Evolutionary conservation across 306 rosid species (phyloP).

Genomic region (Rosa persica): DNA sequence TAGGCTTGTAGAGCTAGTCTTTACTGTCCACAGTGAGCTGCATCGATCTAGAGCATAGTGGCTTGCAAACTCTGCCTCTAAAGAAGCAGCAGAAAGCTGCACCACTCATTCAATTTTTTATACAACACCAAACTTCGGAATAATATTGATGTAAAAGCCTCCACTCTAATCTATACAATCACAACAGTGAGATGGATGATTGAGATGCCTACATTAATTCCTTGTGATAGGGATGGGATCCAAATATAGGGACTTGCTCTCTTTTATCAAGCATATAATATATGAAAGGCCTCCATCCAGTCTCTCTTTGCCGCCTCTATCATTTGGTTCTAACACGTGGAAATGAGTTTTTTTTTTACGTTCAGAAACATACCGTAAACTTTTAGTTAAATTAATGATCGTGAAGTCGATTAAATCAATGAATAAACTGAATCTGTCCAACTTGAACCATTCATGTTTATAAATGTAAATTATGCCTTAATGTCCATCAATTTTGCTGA

Average conservation of each 20-base stretch:
- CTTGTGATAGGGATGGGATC: not conserved
- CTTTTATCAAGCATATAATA: not conserved
- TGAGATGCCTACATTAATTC: slow-evolving; percentile 4
- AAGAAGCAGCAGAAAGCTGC: slow-evolving; percentile 10
- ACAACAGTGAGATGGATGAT: not conserved
- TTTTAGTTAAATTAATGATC: too few relatives aligned
- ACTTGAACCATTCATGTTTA: too few relatives aligned
- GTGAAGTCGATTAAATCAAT: too few relatives aligned
- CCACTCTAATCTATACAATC: not conserved
- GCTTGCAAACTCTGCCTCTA: slow-evolving; percentile 10
- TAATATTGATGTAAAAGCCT: not conserved
- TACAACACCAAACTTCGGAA: not conserved
- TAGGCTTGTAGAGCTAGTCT: not conserved
- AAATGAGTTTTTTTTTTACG: not conserved
- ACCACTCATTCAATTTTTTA: not conserved
- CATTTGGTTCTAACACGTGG: slow-evolving; percentile 11
- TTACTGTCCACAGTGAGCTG: not conserved
- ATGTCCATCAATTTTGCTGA: too few relatives aligned
- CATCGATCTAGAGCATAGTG: not conserved
- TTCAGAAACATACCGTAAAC: too few relatives aligned
- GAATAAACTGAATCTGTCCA: too few relatives aligned
- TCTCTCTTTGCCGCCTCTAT: slow-evolving; percentile 1
- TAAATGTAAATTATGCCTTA: too few relatives aligned
- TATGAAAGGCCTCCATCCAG: not conserved
- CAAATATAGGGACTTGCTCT: not conserved